A percentile compares a stretch with the other conserved stretches of the same genome.
Conservation (phyloP, 768 basidiomycete species). For the Punctularia strigosozonata region DNA sequence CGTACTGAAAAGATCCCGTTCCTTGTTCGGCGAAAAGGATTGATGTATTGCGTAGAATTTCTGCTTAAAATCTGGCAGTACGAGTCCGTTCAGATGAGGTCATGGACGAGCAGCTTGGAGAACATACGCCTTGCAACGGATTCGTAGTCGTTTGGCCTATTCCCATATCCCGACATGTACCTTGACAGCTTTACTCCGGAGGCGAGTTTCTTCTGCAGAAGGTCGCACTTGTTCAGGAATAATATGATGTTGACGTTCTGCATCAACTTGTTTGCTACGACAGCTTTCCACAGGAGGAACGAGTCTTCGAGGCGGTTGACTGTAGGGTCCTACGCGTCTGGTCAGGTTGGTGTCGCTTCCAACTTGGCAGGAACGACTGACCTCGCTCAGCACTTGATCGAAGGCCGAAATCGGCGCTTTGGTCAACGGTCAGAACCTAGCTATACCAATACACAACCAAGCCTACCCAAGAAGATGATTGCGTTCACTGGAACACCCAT, state of each 20-base stretch:
- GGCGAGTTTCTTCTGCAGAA: conserved; percentile 59
- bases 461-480: conserved; percentile 80
- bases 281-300: conserved; percentile 57
- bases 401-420: conserved; percentile 84
- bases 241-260: conserved; percentile 66
- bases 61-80: conserved; percentile 48
- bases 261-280: conserved; percentile 65
- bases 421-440: no score
- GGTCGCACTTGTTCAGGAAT: conserved; percentile 75
- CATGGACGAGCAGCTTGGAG: background rate
- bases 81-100: conserved; percentile 1
- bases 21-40: conserved; percentile 53
- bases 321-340: conserved; percentile 40
- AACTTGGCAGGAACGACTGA: conserved; percentile 17
- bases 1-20: conserved; percentile 64
- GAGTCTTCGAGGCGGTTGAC: conserved; percentile 79
- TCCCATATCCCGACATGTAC: conserved; percentile 60
- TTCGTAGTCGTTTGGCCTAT: conserved; percentile 70
- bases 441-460: no score
- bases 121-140: conserved; percentile 61
- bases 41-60: conserved; percentile 67
- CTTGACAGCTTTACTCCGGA: conserved; percentile 62
- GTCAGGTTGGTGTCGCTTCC: background rate
- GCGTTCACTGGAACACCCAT: conserved; percentile 48
- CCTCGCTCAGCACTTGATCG: conserved; percentile 74